Percentiles rank a stretch among this genome's conserved stretches.
phyloP scores from a whole-genome alignment of 1,284 basidiomycete genomes.

The Tilletiopsis washingtonensis region DNA sequence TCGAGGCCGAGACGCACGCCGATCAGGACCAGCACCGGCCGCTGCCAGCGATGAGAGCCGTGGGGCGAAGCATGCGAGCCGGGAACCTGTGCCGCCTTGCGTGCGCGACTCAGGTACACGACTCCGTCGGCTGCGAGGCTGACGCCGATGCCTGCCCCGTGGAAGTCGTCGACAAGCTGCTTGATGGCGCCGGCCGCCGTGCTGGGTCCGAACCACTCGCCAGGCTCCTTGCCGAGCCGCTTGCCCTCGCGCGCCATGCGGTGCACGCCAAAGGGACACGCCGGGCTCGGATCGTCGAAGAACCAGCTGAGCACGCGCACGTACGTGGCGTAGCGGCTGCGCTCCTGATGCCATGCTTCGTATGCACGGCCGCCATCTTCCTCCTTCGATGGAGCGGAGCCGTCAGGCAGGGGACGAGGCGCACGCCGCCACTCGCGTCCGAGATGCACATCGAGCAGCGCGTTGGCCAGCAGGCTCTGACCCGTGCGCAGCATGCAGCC shows the following conservation, averaged over 20 bases:
- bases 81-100: conserved; percentile 58
- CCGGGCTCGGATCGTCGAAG: conserved; percentile 75
- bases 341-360: conserved; percentile 2
- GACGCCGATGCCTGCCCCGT: conserved; percentile 72
- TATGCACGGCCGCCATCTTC: no score
- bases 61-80: background rate
- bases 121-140: conserved; percentile 73
- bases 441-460: conserved; percentile 71
- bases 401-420: conserved; percentile 5
- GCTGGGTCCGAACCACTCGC: conserved; percentile 96
- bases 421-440: conserved; percentile 50
- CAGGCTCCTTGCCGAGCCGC: conserved; percentile 86
- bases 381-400: background rate
- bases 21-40: conserved; percentile 77
- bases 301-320: conserved; percentile 89
- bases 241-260: conserved; percentile 91
- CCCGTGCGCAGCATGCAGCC: conserved; percentile 96
- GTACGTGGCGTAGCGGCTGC: conserved; percentile 54
- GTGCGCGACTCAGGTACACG: conserved; percentile 78
- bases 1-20: conserved; percentile 81
- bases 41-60: conserved; percentile 57
- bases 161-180: conserved; percentile 63
- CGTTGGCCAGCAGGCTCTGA: conserved; percentile 83
- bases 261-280: conserved; percentile 92
- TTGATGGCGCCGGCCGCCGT: conserved; percentile 92